Evolutionary conservation across 331 rosid genomes (phyloP).

Genomic region (Acacia pycnantha): DNA sequence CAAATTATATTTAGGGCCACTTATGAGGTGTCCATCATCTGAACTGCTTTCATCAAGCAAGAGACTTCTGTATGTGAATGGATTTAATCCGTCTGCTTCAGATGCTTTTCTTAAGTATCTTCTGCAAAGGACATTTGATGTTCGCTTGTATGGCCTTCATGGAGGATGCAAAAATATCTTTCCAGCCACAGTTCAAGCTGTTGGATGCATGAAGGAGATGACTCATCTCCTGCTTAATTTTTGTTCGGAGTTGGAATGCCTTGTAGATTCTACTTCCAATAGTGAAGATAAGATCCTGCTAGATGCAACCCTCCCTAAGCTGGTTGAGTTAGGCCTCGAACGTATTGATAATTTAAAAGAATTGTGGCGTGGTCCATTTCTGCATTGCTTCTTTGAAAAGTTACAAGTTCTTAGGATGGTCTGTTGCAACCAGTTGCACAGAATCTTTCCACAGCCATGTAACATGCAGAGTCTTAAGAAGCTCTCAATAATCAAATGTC

Average conservation of each 20-base stretch:
- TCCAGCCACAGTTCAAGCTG: not conserved
- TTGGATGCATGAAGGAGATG: slow-evolving; percentile 7
- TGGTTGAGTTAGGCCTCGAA: not conserved
- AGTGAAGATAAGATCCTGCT: not conserved
- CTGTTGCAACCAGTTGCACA: not conserved
- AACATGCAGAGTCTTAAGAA: slow-evolving; percentile 5
- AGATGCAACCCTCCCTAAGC: not conserved
- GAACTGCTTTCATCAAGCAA: not conserved
- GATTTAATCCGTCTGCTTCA: not conserved
- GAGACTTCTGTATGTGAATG: not conserved
- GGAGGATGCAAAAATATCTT: slow-evolving; percentile 13
- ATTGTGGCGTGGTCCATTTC: not conserved
- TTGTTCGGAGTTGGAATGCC: slow-evolving; percentile 8
- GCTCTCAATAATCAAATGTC: not conserved
- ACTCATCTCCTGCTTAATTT: not conserved
- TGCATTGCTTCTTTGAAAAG: slow-evolving; percentile 1
- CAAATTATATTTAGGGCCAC: not conserved
- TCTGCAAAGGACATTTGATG: not conserved
- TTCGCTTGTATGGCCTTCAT: not conserved
- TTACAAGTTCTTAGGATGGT: not conserved
- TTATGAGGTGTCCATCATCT: not conserved
- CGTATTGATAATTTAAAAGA: not conserved
- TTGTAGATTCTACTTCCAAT: slow-evolving; percentile 1
- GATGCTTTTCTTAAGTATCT: not conserved
- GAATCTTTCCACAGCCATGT: slow-evolving; percentile 6